These are phyloP conservation scores for Geranomyces michiganensis DNA, from an alignment of 192 early-diverging fungal species.

Conservation along the genomic window DNA sequence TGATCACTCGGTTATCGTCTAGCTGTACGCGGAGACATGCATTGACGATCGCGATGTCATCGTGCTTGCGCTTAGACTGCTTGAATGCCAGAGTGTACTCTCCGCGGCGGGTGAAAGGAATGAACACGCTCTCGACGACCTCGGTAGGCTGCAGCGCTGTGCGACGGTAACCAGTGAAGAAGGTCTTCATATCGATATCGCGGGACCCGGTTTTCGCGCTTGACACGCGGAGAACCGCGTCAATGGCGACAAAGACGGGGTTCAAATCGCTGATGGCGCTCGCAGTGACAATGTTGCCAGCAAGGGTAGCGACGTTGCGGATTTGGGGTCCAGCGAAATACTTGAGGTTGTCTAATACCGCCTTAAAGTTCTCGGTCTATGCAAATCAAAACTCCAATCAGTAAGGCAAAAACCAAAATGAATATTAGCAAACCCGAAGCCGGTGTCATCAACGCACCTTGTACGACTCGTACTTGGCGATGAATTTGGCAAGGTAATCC, in stretches of 20 bases:
- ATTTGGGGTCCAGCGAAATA: slow-evolving; percentile 87
- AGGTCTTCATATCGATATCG: slow-evolving; percentile 64
- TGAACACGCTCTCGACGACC: slow-evolving; percentile 53
- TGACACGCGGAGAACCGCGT: slow-evolving; percentile 11
- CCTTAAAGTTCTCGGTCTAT: slow-evolving; percentile 52
- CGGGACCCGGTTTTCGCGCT: slow-evolving; percentile 42
- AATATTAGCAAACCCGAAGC: background rate
- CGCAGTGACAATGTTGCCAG: slow-evolving; percentile 86
- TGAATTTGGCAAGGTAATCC: slow-evolving; percentile 27
- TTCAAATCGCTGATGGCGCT: slow-evolving; percentile 89
- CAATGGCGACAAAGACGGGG: slow-evolving; percentile 76
- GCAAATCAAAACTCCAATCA: no score
- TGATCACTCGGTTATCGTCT: slow-evolving; percentile 46
- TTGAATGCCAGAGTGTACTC: slow-evolving; percentile 78
- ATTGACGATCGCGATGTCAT: slow-evolving; percentile 88
- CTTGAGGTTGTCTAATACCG: slow-evolving; percentile 71
- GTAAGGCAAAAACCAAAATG: no score
- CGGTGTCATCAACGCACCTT: background rate
- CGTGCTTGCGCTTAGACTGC: slow-evolving; percentile 86
- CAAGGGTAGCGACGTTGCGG: slow-evolving; percentile 82
- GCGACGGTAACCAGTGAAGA: slow-evolving; percentile 84
- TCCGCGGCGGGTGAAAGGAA: slow-evolving; percentile 62
- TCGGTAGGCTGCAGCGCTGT: slow-evolving; percentile 68
- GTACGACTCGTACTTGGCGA: slow-evolving; percentile 14
- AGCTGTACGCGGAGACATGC: slow-evolving; percentile 67